Percentiles rank a stretch among this genome's conserved stretches.
phyloP scores from a whole-genome alignment of 1,284 basidiomycete species.

The Tilletia setariae region DNA sequence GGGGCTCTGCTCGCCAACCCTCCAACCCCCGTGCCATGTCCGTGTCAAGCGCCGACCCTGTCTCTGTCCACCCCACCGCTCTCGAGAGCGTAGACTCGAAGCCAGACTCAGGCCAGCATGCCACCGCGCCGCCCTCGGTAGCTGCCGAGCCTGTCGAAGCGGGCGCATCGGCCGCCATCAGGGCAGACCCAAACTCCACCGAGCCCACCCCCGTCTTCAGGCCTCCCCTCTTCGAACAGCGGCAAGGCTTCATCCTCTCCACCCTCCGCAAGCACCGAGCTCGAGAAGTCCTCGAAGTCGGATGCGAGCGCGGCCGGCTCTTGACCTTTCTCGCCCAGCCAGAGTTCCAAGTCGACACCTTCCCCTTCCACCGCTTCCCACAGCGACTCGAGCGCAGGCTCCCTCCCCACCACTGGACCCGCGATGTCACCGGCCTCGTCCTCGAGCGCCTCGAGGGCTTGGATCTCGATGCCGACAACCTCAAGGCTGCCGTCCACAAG shows the following conservation, averaged over 20 bases:
- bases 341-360: conserved; percentile 34
- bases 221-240: conserved; percentile 7
- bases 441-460: conserved; percentile 13
- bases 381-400: background rate
- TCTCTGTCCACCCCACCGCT: too few relatives aligned
- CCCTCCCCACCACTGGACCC: background rate
- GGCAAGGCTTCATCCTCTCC: conserved; percentile 10
- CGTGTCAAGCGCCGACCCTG: too few relatives aligned
- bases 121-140: too few relatives aligned
- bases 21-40: too few relatives aligned
- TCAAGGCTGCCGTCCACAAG: conserved; percentile 15
- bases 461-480: conserved; percentile 18
- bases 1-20: too few relatives aligned
- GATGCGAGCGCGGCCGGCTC: conserved; percentile 33
- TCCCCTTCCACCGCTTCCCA: conserved; percentile 35
- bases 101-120: background rate
- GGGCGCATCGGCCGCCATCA: background rate
- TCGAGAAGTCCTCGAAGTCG: conserved; percentile 29
- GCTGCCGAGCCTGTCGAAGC: background rate
- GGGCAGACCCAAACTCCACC: background rate
- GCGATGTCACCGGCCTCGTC: conserved; percentile 7
- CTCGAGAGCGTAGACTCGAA: background rate
- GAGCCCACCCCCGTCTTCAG: conserved; percentile 4
- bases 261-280: conserved; percentile 14
- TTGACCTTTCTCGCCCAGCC: conserved; percentile 36